Evolutionary conservation across 352 stramenopile species (phyloP).

Genomic region (Phytophthora sp.): DNA sequence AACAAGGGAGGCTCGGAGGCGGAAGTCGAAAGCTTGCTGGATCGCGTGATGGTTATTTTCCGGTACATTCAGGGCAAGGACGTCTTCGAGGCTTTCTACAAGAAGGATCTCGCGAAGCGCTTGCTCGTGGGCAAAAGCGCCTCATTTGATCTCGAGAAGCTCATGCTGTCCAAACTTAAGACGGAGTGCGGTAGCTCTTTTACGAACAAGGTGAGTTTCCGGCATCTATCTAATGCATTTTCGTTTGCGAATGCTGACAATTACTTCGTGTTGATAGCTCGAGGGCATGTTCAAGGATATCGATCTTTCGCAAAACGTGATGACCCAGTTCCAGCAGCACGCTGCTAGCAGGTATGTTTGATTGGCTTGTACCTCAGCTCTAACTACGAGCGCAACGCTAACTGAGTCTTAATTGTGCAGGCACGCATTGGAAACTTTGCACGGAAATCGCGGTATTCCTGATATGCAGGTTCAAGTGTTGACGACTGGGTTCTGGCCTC

Average conservation of each 20-base stretch:
- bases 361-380: not conserved
- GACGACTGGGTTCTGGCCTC: slow-evolving; percentile 98
- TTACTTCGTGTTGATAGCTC: slow-evolving; percentile 62
- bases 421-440: slow-evolving; percentile 53
- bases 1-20: slow-evolving; percentile 87
- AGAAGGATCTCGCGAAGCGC: slow-evolving; percentile 97
- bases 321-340: slow-evolving; percentile 91
- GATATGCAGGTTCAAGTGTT: slow-evolving; percentile 98
- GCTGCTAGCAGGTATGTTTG: slow-evolving; percentile 65
- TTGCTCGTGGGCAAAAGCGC: slow-evolving; percentile 92
- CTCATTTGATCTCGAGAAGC: slow-evolving; percentile 95
- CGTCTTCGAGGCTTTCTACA: slow-evolving; percentile 99
- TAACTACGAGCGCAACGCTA: not conserved
- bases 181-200: slow-evolving; percentile 97
- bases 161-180: slow-evolving; percentile 98
- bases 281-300: slow-evolving; percentile 99
- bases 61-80: slow-evolving; percentile 97
- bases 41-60: slow-evolving; percentile 96
- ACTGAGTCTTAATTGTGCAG: slow-evolving; percentile 26
- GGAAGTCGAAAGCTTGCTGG: slow-evolving; percentile 89
- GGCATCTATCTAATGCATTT: not conserved
- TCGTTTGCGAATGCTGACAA: slow-evolving; percentile 5
- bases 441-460: slow-evolving; percentile 45
- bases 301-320: slow-evolving; percentile 95
- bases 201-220: slow-evolving; percentile 91